A percentile compares a stretch with the other conserved stretches of the same genome.
Evolutionary conservation across 306 rosid species (phyloP).

Genomic region (Abrus precatorius): DNA sequence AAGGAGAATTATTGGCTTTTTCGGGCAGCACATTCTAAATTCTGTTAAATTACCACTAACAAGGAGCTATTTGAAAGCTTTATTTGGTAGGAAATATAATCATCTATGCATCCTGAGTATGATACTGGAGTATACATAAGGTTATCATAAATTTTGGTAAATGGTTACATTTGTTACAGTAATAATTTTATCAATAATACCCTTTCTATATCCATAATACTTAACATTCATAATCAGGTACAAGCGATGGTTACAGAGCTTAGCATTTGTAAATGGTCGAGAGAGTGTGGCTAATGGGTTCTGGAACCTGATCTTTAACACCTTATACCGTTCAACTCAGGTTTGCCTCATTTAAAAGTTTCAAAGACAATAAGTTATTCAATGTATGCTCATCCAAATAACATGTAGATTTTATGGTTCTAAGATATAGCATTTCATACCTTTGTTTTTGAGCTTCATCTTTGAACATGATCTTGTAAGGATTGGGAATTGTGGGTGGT

Average conservation of each 20-base stretch:
- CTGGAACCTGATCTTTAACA: conserved; percentile 71
- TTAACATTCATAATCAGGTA: conserved; percentile 54
- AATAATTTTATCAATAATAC: conserved; percentile 32
- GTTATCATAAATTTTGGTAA: not conserved
- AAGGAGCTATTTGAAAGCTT: conserved; percentile 32
- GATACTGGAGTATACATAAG: conserved; percentile 17
- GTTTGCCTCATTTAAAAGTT: conserved; percentile 51
- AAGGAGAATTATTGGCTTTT: not conserved
- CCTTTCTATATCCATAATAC: conserved; percentile 34
- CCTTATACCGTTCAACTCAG: conserved; percentile 80
- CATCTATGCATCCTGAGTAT: conserved; percentile 20
- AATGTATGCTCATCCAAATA: not conserved
- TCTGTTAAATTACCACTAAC: conserved; percentile 10
- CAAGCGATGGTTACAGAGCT: conserved; percentile 68
- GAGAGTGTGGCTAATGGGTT: conserved; percentile 79
- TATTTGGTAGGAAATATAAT: conserved; percentile 28
- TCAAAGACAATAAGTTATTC: not conserved
- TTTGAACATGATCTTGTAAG: no score
- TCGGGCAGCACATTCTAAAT: not conserved
- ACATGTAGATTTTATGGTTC: no score
- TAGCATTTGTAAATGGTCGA: conserved; percentile 63
- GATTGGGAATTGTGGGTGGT: no score
- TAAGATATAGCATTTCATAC: no score
- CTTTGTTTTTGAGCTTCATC: no score
- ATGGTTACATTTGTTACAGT: not conserved